Evolutionary conservation across 495 filamentous ascomycete genomes (phyloP), one percentile per base, ranked within the genome.

Genomic region (Penicillium odoratum): DNA sequence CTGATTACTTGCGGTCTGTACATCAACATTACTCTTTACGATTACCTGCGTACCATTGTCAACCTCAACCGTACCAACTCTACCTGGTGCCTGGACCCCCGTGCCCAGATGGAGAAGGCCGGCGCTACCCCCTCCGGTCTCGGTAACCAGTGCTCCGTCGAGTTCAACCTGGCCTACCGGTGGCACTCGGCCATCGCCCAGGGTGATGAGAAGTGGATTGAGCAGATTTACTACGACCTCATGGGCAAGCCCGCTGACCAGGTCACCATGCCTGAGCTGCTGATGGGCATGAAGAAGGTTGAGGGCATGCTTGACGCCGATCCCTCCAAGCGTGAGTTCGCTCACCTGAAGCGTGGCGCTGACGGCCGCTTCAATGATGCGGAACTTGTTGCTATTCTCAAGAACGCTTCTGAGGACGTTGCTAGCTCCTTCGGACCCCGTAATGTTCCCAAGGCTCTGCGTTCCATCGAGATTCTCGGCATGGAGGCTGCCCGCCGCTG

Each of bases 31-130:
- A 86, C 89, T 7, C 75, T 94, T 33, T 81, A 89, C 56, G 91
- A 95, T 64, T 95, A 95, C 67, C 81, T 95, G 38, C 85, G 91
- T 28, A 91, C 89, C 18, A 92, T 95, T 60, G 79, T 94, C 70
- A 93, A 92, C 67, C 69, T 92, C 55, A 93, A 93, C 73, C 81
- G 88, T 40, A 83, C 81, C 50, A 84, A 87, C 63, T 87, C 87
- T 11, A 88, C 85, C 4, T 95, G 91, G 90, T 91, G 87, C 25
- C 77, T 95, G 48, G 77, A 79, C 54, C 77, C 77, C 43, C 70
- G 77, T 47, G 74, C 74, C 15, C 72, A 76, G 61, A 77, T 76
- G 70, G 70, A 76, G 56, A 69, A 72, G 53, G 75, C 79, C 54
- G 81, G 82, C 48, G 77, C 81, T 29, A 88, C 88, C 29, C 81